Evolutionary conservation across 768 basidiomycete genomes (phyloP), one percentile per base, ranked within the genome.

Genomic region (Leccinum arenicola): DNA sequence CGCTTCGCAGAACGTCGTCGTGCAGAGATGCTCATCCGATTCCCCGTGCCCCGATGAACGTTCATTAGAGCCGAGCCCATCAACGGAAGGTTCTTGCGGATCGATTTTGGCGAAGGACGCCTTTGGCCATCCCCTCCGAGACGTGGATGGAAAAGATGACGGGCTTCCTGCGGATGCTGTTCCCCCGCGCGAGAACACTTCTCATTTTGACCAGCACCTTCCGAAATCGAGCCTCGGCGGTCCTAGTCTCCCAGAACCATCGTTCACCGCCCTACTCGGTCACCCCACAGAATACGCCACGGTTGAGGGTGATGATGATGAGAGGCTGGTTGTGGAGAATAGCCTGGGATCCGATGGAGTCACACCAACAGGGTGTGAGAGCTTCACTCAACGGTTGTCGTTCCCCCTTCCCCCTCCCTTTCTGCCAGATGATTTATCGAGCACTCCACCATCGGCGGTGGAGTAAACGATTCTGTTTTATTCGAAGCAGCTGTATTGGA

Each of bases 371-470:
- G 56, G 40, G 12, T 8, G 17, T 35, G 14, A 50, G 23, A 55
- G 38, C 50, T 55, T 62, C 50, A 49, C 55, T 8, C 63, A 49
- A 38, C 62, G 31, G 17, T n/a, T 62, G 40, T 66, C 68, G 21
- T 68, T 64, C 59, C 68, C 70, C 38, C 61, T 66, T 12, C 64
- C 66, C 47, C 60, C 58, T 21, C 52, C 55, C 12, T 56, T 61
- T 33, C 35, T 59, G 1, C 47, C 61, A 8, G 31, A 43, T 5
- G 66, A 64, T 23, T 53, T 27, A 50, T 52, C 11, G 57, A 29
- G 1, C 25, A 57, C 15, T 52, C 63, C 6, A 27, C 56, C 5
- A 43, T 60, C 9, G 9, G 11, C 38, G 35, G n/a, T 25, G 59
- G 55, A 31, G 54, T 40, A 17, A 40, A 52, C 23, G 38, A 12